phyloP scores from a whole-genome alignment of 495 filamentous ascomycete species.

The Sordaria brevicollis region DNA sequence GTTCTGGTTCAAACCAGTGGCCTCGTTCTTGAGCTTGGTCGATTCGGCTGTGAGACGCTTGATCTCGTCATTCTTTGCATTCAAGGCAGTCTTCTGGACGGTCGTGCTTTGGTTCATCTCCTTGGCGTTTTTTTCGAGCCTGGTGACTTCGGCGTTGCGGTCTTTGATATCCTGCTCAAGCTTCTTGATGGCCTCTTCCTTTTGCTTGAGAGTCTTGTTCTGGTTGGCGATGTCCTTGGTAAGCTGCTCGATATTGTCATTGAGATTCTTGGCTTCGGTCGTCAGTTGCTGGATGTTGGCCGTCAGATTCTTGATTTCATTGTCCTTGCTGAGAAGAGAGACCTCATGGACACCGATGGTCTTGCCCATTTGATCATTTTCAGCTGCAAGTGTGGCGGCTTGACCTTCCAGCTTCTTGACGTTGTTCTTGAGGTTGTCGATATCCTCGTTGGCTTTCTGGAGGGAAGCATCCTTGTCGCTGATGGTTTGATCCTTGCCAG shows the following conservation, averaged over 20 bases:
- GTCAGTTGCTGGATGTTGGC: not conserved
- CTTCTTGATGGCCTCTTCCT: slow-evolving; percentile 19
- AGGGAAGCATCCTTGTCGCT: not conserved
- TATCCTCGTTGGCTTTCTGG: not conserved
- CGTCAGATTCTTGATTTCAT: not conserved
- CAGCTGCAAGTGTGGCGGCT: not conserved
- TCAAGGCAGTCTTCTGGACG: not conserved
- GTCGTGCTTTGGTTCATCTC: not conserved
- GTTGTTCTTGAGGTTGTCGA: not conserved
- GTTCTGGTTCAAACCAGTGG: not conserved
- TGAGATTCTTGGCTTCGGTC: not conserved
- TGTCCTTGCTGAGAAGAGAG: not conserved
- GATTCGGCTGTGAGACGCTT: not conserved
- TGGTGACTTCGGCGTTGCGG: slow-evolving; percentile 52
- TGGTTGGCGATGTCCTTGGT: not conserved
- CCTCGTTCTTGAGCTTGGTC: not conserved
- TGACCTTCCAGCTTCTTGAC: not conserved
- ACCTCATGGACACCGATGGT: not conserved
- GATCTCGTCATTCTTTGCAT: not conserved
- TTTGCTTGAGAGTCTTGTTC: not conserved
- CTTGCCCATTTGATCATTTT: not conserved
- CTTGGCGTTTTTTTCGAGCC: not conserved
- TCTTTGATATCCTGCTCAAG: slow-evolving; percentile 68
- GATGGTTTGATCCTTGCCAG: not conserved
- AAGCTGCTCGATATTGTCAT: not conserved